Evolutionary conservation across 2,329 filamentous ascomycete species (phyloP), one percentile per base, ranked within the genome.

Genomic region (Juglanconis juglandina): DNA sequence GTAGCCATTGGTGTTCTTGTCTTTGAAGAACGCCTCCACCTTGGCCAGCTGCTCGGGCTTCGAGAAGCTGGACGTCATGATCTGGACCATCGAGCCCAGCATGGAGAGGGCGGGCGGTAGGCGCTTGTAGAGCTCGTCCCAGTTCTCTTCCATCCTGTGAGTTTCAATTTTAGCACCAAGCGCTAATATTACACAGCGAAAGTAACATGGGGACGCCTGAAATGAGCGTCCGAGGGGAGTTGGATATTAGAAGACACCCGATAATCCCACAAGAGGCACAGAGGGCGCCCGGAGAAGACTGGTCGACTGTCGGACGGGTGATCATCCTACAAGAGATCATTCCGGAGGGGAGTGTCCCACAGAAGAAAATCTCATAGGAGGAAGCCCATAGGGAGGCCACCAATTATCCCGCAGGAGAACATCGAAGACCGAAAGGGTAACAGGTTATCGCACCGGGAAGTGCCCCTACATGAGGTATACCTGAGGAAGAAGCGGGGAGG

Each of bases 101-200:
- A 98, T 94, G 42, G 89, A 88, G 67, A 96, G 83, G 17, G 87
- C 88, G n/a, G 94, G 91, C 34, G 92, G 93, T 50, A 96, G 84
- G 70, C 90, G 88, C 80, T 90, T 87, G 72, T 86, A 84, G 48
- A 98, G 80, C 39, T 85, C 82, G n/a, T 91, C 90, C 92, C 94
- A 98, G 77, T 96, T 95, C 66, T 87, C 81, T 71, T 87, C 90
- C 79, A 96, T 81, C 55, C 55, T 58, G 32, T 42, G 9, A 14
- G n/a, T 24, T 24, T 24, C 4, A 54, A 24, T 4, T 9, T 44
- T 37, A 58, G 39, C 24, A 10, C 34, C 30, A 24, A 24, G 51
- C 32, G 14, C 8, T 4, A 41, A 2, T 30, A n/a, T 6, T 33
- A 10, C n/a, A 46, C n/a, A 17, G 5, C 24, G 24, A 32, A 5